phyloP scores from a whole-genome alignment of 495 filamentous ascomycete species.

The Annulohypoxylon nitens region DNA sequence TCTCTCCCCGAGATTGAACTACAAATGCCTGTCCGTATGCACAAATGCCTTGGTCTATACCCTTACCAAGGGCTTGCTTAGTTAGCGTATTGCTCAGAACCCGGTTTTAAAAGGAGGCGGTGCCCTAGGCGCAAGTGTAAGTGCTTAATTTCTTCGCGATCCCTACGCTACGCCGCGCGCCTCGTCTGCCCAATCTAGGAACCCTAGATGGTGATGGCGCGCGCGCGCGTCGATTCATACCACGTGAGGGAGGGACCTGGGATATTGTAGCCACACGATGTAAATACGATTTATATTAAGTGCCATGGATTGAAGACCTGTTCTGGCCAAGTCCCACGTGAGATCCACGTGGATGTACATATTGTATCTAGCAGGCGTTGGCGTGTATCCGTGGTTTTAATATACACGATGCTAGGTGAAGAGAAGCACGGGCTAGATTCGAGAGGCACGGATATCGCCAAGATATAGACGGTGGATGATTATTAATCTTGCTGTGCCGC shows the following conservation, averaged over 20 bases:
- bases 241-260: not conserved
- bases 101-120: slow-evolving; percentile 8
- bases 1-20: no score
- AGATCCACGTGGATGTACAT: slow-evolving; percentile 12
- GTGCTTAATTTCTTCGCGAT: slow-evolving; percentile 7
- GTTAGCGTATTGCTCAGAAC: not conserved
- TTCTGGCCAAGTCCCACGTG: slow-evolving; percentile 1
- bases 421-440: not conserved
- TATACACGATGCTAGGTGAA: not conserved
- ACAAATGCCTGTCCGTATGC: not conserved
- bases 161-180: not conserved
- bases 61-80: not conserved
- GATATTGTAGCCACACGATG: not conserved
- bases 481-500: slow-evolving; percentile 3
- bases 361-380: not conserved
- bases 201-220: not conserved
- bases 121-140: not conserved
- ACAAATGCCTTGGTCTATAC: not conserved
- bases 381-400: not conserved
- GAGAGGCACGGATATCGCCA: not conserved
- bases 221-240: not conserved
- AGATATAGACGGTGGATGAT: not conserved
- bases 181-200: not conserved
- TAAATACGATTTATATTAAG: not conserved
- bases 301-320: not conserved